Conservation (phyloP, 257 asterid genomes). For the Marsdenia floribunda region DNA sequence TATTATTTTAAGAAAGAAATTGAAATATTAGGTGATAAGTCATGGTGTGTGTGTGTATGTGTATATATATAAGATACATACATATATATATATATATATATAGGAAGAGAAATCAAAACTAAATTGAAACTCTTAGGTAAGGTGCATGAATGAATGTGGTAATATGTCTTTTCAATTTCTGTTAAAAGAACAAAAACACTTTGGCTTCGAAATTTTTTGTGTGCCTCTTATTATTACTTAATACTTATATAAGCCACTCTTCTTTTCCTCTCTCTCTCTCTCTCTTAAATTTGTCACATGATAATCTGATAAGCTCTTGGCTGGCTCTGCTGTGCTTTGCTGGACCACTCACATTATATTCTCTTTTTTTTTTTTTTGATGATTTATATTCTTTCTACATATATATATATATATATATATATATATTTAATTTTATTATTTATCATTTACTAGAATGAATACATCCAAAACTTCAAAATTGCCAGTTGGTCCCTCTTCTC, state of each 20-base stretch:
- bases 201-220: too few species aligned
- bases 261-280: constrained; percentile 4
- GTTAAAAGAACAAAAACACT: too few species aligned
- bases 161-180: background rate
- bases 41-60: too few species aligned
- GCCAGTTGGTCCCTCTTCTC: constrained; percentile 12
- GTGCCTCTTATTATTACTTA: too few species aligned
- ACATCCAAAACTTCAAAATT: background rate
- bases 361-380: background rate
- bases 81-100: background rate
- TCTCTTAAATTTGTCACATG: constrained; percentile 1
- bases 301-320: constrained; percentile 19
- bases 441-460: background rate
- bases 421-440: too few species aligned
- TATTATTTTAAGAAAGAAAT: too few species aligned
- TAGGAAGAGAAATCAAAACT: background rate
- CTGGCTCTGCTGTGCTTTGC: constrained; percentile 1
- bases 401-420: too few species aligned
- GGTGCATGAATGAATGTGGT: background rate
- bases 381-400: too few species aligned
- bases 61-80: background rate
- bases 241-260: constrained; percentile 10
- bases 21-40: too few species aligned
- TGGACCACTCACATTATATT: constrained; percentile 20
- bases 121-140: background rate